Base-by-base conservation (phyloP, 2,329 filamentous ascomycete species). In the Colletotrichum tropicicola region DNA sequence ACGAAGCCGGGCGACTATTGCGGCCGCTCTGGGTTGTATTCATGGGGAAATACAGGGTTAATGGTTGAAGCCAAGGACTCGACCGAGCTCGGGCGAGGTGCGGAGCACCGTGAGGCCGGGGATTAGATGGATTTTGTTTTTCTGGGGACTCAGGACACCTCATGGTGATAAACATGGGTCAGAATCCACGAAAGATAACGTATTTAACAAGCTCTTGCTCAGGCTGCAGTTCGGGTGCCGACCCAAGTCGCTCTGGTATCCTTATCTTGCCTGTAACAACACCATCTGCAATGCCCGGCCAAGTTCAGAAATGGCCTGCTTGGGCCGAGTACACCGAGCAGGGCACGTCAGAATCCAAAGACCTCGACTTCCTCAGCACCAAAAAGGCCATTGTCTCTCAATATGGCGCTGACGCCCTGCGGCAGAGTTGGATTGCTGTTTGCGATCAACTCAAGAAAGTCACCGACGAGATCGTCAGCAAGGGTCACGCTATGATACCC, bases 361-460 rank as follows among this genome's bases (percentile, higher is more conserved):
- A 73, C 30, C 51, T 66, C 9, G 74, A 73, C 52, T 74, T 73
- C 53, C 44, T 70, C 3, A 60, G 64, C 23, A 56, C 67, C 37
- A 81, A 81, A 68, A 72, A 72, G 53, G 70, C 72, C 1, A 75
- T 82, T 17, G 72, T 78, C 32, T 69, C 70, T 3, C 63, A 77
- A 37, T 81, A 78, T 51, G 79, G 79, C 4, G 70, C 73, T 28
- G 75, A 73, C 5, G 72, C 73, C 1, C 61, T 82, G 9, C 67
- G 66, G 6, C 57, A 72, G 63, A 77, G 77, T 67, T 82, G 79
- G 80, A 39, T 80, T 15, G 72, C 73, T 28, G 75, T 78, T 4
- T 82, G 80, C 68, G 68, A 75, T 12, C 54, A 75, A 3, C 72
- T 82, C 1, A 69, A 77, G 54, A 52, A 49, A 0, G 62, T 80